Percentiles rank a stretch among this genome's conserved stretches.
phyloP scores from a whole-genome alignment of 352 stramenopile species.

The Phytopythium chamaehyphon region DNA sequence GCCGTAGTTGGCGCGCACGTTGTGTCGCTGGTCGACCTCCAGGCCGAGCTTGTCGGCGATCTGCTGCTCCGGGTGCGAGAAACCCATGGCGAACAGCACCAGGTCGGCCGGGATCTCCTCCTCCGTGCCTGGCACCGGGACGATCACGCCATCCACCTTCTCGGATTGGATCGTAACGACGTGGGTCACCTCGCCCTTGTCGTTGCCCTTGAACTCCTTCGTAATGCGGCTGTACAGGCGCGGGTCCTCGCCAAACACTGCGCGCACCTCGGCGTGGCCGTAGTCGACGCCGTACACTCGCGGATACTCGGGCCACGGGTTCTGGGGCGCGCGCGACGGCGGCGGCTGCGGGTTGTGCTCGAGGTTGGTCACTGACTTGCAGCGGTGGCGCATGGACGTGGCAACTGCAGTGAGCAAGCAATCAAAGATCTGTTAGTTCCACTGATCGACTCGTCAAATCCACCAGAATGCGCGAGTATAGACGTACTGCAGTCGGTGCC shows the following conservation, averaged over 20 bases:
- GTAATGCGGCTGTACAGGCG: constrained; percentile 74
- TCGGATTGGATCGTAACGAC: constrained; percentile 49
- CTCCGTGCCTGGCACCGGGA: constrained; percentile 82
- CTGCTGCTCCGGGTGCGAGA: constrained; percentile 91
- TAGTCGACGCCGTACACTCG: constrained; percentile 98
- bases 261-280: constrained; percentile 93
- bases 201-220: constrained; percentile 79
- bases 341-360: constrained; percentile 94
- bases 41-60: constrained; percentile 88
- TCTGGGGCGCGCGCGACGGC: constrained; percentile 86
- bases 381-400: constrained; percentile 95
- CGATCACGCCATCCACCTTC: constrained; percentile 68
- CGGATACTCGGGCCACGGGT: constrained; percentile 98
- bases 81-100: constrained; percentile 97
- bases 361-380: constrained; percentile 96
- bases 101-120: constrained; percentile 93
- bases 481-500: constrained; percentile 93
- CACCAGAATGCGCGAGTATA: not conserved
- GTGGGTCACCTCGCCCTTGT: constrained; percentile 72
- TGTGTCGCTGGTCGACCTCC: constrained; percentile 92
- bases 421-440: constrained; percentile 2
- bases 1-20: constrained; percentile 92
- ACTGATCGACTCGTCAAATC: not conserved
- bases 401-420: constrained; percentile 51
- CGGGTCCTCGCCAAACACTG: constrained; percentile 91